Evolutionary conservation across 495 filamentous ascomycete species (phyloP).

Genomic region (Hyphodiscus hymeniophilus): DNA sequence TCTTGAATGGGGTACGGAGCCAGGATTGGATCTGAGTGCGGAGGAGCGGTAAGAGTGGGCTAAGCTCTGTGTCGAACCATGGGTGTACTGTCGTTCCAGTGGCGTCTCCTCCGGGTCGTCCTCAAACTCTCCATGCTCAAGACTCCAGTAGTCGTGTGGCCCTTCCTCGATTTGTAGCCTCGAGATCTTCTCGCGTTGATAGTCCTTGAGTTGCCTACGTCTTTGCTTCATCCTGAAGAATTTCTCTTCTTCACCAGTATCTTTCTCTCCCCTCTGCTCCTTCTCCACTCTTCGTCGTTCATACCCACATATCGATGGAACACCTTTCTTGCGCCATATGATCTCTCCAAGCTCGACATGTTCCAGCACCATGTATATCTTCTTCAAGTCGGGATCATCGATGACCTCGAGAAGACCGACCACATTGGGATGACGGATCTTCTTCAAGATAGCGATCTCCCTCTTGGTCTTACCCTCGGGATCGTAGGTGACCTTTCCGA

Average conservation of each 20-base stretch:
- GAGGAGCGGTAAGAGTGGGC: constrained; percentile 21
- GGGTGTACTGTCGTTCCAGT: constrained; percentile 28
- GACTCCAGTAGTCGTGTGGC: constrained; percentile 61
- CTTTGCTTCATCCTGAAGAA: constrained; percentile 49
- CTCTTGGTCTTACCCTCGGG: constrained; percentile 91
- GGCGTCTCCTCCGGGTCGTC: constrained; percentile 30
- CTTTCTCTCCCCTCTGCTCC: constrained; percentile 53
- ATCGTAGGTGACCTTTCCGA: constrained; percentile 60
- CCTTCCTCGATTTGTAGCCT: constrained; percentile 27
- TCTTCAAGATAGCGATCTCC: constrained; percentile 97
- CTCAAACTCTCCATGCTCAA: constrained; percentile 69
- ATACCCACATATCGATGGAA: constrained; percentile 68
- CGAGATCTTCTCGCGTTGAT: constrained; percentile 37
- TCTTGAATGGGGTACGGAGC: constrained; percentile 36
- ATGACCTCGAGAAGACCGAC: constrained; percentile 95
- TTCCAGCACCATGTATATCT: constrained; percentile 96
- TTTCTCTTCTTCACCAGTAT: constrained; percentile 55
- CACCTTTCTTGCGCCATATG: constrained; percentile 78
- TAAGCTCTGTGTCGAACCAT: constrained; percentile 19
- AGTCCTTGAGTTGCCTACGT: constrained; percentile 48
- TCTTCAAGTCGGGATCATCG: constrained; percentile 89
- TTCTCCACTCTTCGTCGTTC: constrained; percentile 73
- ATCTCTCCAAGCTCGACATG: constrained; percentile 92
- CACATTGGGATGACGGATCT: constrained; percentile 91
- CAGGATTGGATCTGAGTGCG: constrained; percentile 28